These are phyloP conservation scores for Elsinoe necatrix DNA, from an alignment of 2,329 filamentous ascomycete species.

Conservation along the genomic window DNA sequence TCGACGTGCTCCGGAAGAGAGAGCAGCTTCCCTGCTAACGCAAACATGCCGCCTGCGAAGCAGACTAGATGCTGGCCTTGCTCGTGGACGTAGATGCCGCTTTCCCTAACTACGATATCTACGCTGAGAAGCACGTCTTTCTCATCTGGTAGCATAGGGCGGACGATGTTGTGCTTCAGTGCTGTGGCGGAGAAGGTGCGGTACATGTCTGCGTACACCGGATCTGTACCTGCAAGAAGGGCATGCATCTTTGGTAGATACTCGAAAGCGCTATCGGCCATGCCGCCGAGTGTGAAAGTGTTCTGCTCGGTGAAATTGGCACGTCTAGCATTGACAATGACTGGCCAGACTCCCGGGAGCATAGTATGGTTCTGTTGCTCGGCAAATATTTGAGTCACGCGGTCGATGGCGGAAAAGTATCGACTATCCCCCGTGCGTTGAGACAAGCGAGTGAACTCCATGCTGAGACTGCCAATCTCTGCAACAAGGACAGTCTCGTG, in stretches of 20 bases:
- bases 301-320: conserved; percentile 35
- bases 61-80: conserved; percentile 52
- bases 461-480: conserved; percentile 39
- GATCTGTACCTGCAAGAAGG: conserved; percentile 39
- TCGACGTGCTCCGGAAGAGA: conserved; percentile 45
- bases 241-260: conserved; percentile 42
- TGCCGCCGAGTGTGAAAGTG: conserved; percentile 30
- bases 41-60: conserved; percentile 56
- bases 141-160: conserved; percentile 41
- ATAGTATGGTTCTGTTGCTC: conserved; percentile 36
- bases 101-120: conserved; percentile 30
- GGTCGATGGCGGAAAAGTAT: conserved; percentile 40
- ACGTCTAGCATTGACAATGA: conserved; percentile 35
- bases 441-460: conserved; percentile 42
- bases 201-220: conserved; percentile 47
- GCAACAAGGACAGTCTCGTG: conserved; percentile 36
- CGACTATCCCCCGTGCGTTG: conserved; percentile 38
- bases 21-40: conserved; percentile 51
- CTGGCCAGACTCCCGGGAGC: conserved; percentile 42
- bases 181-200: conserved; percentile 41
- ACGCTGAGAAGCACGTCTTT: conserved; percentile 42
- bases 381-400: conserved; percentile 36
- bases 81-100: conserved; percentile 33
- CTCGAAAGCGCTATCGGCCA: conserved; percentile 32
- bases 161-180: conserved; percentile 39